Base-by-base conservation (phyloP, 2,329 filamentous ascomycete species). In the Zymoseptoria passerinii region DNA sequence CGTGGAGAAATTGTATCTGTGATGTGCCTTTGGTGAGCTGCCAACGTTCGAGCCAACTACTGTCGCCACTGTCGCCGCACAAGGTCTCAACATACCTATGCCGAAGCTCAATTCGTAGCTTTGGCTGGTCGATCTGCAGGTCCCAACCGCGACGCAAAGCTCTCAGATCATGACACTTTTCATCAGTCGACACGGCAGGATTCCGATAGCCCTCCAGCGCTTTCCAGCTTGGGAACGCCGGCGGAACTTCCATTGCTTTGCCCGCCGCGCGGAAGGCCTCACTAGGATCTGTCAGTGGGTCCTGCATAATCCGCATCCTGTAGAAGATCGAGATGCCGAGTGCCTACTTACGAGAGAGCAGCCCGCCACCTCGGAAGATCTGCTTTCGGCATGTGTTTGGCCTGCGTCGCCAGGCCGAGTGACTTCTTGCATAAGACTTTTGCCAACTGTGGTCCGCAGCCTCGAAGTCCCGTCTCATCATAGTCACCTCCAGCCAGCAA, bases 401-500 rank as follows among this genome's bases (percentile, higher is more conserved):
- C 63, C 5, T 55, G 58, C 16, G 56, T 58, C 5, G 72, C 75
- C 18, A 76, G 68, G 6, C 72, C 74, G 44, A 72, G 59, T 1
- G 68, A 67, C 10, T 60, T 59, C 49, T 66, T 62, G 2, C 70
- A 68, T 13, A 70, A 63, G 29, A 56, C 61, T 8, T 68, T 57
- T 1, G 73, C 73, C 28, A 63, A 67, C 13, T 63, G 61, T 0
- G 68, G 58, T 23, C 75, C 76, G 57, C 75, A 77, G 2, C 68
- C 65, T 13, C 48, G 62, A 7, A 77, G 63, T 4, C 75, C 75
- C 61, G 63, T 65, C 1, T 58, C 60, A 50, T 74, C 62, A 54
- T 77, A 78, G 55, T 78, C 75, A 4, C 75, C 75, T 6, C 75
- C 75, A 20, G 66, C 67, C 1, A 78, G 65, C 58, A 77, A 68